Percentiles rank a stretch among this genome's conserved stretches.
phyloP scores from a whole-genome alignment of 208 protist genomes.

The Porcisia hertigi region DNA sequence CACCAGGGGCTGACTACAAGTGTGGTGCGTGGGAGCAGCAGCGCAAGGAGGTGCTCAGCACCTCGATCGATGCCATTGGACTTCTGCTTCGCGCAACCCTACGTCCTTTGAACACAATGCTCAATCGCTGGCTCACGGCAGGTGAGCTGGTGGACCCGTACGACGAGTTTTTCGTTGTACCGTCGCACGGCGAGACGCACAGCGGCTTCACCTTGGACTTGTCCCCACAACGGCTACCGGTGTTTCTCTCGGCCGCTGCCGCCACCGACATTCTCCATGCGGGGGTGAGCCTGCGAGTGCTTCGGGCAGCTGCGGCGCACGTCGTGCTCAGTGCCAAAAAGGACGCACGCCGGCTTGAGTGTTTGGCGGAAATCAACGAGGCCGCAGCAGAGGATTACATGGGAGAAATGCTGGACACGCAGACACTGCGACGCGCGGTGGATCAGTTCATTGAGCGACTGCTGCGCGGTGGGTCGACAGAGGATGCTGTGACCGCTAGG shows the following conservation, averaged over 20 bases:
- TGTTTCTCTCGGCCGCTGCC: constrained; percentile 60
- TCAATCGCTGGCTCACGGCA: constrained; percentile 58
- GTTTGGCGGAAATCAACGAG: constrained; percentile 18
- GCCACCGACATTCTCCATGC: constrained; percentile 61
- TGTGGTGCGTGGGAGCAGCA: neutral
- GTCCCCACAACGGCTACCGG: constrained; percentile 65
- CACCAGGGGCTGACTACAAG: neutral
- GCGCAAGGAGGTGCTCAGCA: constrained; percentile 29
- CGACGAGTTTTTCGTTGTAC: constrained; percentile 89
- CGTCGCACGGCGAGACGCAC: constrained; percentile 55
- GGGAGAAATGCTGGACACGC: constrained; percentile 33
- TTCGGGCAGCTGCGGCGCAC: constrained; percentile 64
- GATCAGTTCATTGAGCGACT: constrained; percentile 27
- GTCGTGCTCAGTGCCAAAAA: constrained; percentile 38
- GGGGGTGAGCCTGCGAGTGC: constrained; percentile 69
- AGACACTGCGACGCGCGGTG: constrained; percentile 29
- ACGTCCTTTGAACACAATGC: constrained; percentile 61
- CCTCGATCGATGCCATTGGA: constrained; percentile 53
- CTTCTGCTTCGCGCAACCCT: constrained; percentile 55
- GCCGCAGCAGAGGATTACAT: constrained; percentile 29
- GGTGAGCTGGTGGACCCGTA: constrained; percentile 66
- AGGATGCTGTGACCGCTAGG: neutral
- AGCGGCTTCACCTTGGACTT: constrained; percentile 69
- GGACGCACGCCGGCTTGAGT: constrained; percentile 30
- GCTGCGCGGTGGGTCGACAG: constrained; percentile 19